Conservation (phyloP, 345 rosid species). For the Linum tenue region DNA sequence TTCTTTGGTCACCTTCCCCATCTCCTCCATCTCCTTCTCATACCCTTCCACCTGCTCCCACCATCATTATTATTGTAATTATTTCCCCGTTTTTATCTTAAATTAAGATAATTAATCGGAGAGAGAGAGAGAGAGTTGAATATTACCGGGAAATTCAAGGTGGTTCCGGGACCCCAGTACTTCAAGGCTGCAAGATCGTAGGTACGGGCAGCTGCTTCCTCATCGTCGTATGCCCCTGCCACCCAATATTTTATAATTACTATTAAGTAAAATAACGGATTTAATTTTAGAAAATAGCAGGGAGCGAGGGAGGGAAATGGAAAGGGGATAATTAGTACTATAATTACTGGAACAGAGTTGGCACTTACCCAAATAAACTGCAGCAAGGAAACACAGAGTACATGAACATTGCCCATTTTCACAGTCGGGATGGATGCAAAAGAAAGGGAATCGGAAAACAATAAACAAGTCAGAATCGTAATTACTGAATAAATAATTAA, state of each 20-base stretch:
- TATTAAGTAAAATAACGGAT: too few relatives aligned
- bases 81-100: too few relatives aligned
- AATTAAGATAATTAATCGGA: too few relatives aligned
- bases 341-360: slow-evolving; percentile 11
- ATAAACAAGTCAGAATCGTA: slow-evolving; percentile 23
- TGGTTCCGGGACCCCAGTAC: slow-evolving; percentile 86
- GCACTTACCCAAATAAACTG: slow-evolving; percentile 88
- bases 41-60: slow-evolving; percentile 37
- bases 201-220: slow-evolving; percentile 88
- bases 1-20: slow-evolving; percentile 64
- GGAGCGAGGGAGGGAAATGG: background rate
- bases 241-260: too few relatives aligned
- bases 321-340: background rate
- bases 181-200: slow-evolving; percentile 95
- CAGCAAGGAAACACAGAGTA: slow-evolving; percentile 2
- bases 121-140: too few relatives aligned
- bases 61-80: too few relatives aligned
- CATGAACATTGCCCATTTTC: slow-evolving; percentile 24
- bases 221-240: slow-evolving; percentile 85
- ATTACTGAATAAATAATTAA: background rate
- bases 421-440: background rate
- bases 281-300: too few relatives aligned
- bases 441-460: slow-evolving; percentile 14
- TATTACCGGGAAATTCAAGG: slow-evolving; percentile 62
- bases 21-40: slow-evolving; percentile 61